phyloP scores from a whole-genome alignment of 768 basidiomycete species.

The Suillus tomentosus region DNA sequence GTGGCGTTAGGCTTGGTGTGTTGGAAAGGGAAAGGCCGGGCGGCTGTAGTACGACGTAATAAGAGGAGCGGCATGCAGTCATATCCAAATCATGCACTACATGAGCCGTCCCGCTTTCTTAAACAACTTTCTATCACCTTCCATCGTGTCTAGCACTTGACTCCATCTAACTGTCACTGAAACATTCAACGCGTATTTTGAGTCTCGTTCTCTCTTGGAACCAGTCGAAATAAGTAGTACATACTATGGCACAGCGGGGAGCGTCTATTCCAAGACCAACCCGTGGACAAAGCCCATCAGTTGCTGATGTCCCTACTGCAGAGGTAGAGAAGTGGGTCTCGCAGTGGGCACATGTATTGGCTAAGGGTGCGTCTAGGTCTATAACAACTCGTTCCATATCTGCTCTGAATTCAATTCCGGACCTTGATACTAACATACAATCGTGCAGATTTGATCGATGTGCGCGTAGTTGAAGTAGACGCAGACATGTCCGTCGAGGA shows the following conservation, averaged over 20 bases:
- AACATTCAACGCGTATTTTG: not conserved
- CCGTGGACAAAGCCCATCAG: slow-evolving; percentile 17
- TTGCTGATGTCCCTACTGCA: slow-evolving; percentile 16
- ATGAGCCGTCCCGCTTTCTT: slow-evolving; percentile 3
- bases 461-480: slow-evolving; percentile 63
- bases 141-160: not conserved
- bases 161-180: not conserved
- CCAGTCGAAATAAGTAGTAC: not conserved
- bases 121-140: not conserved
- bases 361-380: slow-evolving; percentile 49
- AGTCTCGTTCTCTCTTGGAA: not conserved
- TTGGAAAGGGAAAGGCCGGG: not conserved
- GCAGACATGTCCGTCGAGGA: slow-evolving; percentile 79
- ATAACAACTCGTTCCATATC: not conserved
- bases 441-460: slow-evolving; percentile 66
- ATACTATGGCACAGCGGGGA: slow-evolving; percentile 20
- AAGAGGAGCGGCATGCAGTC: not conserved
- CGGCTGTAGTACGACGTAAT: slow-evolving; percentile 3
- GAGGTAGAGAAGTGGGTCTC: slow-evolving; percentile 57
- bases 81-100: slow-evolving; percentile 3
- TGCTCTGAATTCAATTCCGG: not conserved
- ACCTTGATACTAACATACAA: not conserved
- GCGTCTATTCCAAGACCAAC: slow-evolving; percentile 20
- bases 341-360: slow-evolving; percentile 56
- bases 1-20: not conserved